Percentiles rank a stretch among this genome's conserved stretches.
phyloP scores from a whole-genome alignment of 164 flowering plant genomes.

The Chloranthus sessilifolius region DNA sequence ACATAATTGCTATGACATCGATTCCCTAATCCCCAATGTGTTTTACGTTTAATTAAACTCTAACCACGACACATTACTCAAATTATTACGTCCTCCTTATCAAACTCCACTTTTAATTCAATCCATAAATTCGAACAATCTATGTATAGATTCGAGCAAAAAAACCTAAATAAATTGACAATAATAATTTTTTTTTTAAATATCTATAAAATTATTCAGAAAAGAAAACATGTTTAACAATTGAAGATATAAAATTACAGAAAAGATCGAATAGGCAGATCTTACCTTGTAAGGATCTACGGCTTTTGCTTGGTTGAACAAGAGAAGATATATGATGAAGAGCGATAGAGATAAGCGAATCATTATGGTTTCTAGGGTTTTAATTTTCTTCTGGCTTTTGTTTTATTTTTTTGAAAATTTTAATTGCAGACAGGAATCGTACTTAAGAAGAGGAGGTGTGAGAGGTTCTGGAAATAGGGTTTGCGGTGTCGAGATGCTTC shows the following conservation, averaged over 20 bases:
- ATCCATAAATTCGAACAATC: neutral
- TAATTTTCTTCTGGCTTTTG: neutral
- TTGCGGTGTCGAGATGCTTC: conserved; percentile 21
- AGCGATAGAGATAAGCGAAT: neutral
- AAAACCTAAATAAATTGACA: neutral
- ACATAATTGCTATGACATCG: no score
- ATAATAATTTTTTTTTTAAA: neutral
- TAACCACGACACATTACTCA: no score
- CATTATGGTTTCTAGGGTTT: conserved; percentile 15
- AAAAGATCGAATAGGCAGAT: neutral
- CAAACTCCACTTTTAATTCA: neutral
- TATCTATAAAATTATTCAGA: no score
- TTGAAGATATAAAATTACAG: no score
- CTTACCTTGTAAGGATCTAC: conserved; percentile 5
- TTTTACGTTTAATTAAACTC: no score
- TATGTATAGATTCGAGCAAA: neutral
- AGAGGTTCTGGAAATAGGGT: neutral
- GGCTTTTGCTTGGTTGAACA: neutral
- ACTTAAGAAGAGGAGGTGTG: neutral
- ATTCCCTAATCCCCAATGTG: no score
- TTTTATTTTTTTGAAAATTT: neutral
- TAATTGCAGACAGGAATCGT: neutral
- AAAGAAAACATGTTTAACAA: no score
- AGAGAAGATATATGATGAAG: neutral
- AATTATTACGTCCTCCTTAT: no score